phyloP scores from a whole-genome alignment of 371 early-diverging fungal genomes.

The Lichtheimia corymbifera region DNA sequence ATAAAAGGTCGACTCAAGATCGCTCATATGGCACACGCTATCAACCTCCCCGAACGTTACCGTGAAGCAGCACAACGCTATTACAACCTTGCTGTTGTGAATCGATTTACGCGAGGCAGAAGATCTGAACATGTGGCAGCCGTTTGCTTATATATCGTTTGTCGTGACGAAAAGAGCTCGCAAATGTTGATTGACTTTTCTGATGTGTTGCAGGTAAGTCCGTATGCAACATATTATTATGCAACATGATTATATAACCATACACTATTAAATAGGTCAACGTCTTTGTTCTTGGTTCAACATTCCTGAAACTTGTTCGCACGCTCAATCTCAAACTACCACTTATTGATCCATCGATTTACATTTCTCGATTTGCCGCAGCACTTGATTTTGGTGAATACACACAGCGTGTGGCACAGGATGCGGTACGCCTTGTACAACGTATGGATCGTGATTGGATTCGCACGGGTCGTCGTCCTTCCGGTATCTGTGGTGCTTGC shows the following conservation, averaged over 20 bases:
- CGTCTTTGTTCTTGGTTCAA: conserved; percentile 94
- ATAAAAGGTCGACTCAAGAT: conserved; percentile 60
- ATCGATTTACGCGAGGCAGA: conserved; percentile 95
- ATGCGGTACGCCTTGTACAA: conserved; percentile 87
- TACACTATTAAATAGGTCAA: conserved; percentile 54
- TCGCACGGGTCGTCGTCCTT: conserved; percentile 92
- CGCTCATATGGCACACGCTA: conserved; percentile 65
- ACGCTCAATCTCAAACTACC: conserved; percentile 81
- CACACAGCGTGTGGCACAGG: conserved; percentile 75
- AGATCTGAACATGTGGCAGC: conserved; percentile 85
- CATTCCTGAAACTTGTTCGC: conserved; percentile 86
- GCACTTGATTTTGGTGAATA: conserved; percentile 93
- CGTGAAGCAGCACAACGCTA: conserved; percentile 90
- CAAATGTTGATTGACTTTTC: conserved; percentile 99
- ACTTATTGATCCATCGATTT: conserved; percentile 95
- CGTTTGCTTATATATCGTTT: conserved; percentile 97
- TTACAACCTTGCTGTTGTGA: conserved; percentile 91
- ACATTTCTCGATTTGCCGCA: conserved; percentile 93
- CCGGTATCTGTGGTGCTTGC: conserved; percentile 99
- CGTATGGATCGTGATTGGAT: conserved; percentile 99
- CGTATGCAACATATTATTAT: not conserved
- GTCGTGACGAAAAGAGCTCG: conserved; percentile 86
- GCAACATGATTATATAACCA: too few relatives aligned
- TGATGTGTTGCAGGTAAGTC: conserved; percentile 75
- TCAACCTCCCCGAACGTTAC: conserved; percentile 75